A percentile compares a stretch with the other conserved stretches of the same genome.
phyloP scores from a whole-genome alignment of 2,329 filamentous ascomycete genomes.

The Podosphaera xanthii region DNA sequence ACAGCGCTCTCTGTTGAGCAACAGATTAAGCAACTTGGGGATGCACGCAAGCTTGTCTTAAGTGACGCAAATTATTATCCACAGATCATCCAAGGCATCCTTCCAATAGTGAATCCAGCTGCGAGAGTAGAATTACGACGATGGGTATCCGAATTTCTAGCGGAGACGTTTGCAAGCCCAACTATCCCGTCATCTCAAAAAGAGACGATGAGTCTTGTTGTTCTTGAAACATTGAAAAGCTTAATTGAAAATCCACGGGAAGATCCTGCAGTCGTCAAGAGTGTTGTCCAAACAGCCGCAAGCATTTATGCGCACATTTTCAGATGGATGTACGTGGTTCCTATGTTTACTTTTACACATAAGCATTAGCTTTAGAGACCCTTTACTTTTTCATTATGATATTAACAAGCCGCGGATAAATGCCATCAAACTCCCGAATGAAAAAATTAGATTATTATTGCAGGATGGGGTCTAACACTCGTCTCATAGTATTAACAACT shows the following conservation, averaged over 20 bases:
- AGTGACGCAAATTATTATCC: conserved; percentile 73
- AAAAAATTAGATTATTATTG: too few relatives aligned
- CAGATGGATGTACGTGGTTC: conserved; percentile 67
- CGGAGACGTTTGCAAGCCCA: conserved; percentile 90
- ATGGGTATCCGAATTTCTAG: conserved; percentile 93
- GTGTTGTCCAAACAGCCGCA: conserved; percentile 66
- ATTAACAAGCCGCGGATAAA: neutral
- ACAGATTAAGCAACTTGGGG: conserved; percentile 70
- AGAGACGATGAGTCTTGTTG: conserved; percentile 51
- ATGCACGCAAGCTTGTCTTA: conserved; percentile 73
- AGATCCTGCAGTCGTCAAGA: conserved; percentile 62
- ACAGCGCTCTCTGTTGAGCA: conserved; percentile 37
- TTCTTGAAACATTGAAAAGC: conserved; percentile 53
- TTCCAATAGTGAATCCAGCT: conserved; percentile 67
- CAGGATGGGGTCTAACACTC: conserved; percentile 10
- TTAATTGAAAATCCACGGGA: conserved; percentile 50
- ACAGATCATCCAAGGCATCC: conserved; percentile 72
- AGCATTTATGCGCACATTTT: conserved; percentile 86
- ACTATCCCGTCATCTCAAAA: conserved; percentile 56
- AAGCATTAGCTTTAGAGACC: neutral
- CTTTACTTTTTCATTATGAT: neutral
- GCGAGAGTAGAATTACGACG: conserved; percentile 61
- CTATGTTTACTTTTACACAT: conserved; percentile 1
- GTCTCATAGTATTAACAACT: conserved; percentile 52
- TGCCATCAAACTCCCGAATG: too few relatives aligned